Evolutionary conservation across 371 early-diverging fungal genomes (phyloP), one percentile per base, ranked within the genome.

Genomic region (Apophysomyces variabilis): DNA sequence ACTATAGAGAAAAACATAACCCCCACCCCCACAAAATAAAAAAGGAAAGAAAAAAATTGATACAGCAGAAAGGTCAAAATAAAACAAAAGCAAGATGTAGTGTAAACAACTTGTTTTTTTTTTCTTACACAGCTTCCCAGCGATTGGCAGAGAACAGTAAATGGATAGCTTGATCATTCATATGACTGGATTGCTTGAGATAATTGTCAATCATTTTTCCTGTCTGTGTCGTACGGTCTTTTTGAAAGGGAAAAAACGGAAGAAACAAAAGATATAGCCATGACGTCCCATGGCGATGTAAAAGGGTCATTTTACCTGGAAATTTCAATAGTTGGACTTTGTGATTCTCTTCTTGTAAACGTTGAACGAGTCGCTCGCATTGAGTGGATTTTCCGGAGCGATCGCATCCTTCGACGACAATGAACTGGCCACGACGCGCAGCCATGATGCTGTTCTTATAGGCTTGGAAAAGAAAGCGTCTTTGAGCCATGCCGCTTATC

Each of bases 381-480:
- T 99, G 95, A 0, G 98, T 97, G 35, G 95, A 90, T 79, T 99
- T 99, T 47, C 99, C 99, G 54, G 93, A 87, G 56, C 97, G 87
- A 84, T 99, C 99, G 62, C 95, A 90, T 47, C 99, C 99, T 81
- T 99, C 99, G 38, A 98, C 74, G n/a, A 95, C 94, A 64, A 99
- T 93, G 65, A 99, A 91, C 18, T 92, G 87, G 41, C 99, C 99
- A 38, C 99, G 85, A 50, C 54, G 21, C 21, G 54, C 3, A 50
- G 9, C 21, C 54, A 50, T 50, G 54, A 50, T 21, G 11, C 18
- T 50, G n/a, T 8, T 50, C 11, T 21, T 16, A 50, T 35, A 50
- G 9, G 54, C 54, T 16, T 26, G 21, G 21, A 50, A 18, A 50
- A 50, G n/a, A 8, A 50, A 9, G 7, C 54, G 21, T 50, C 54